These are phyloP conservation scores for Ceratonia siliqua DNA, from an alignment of 306 rosid genomes.

Conservation along the genomic window DNA sequence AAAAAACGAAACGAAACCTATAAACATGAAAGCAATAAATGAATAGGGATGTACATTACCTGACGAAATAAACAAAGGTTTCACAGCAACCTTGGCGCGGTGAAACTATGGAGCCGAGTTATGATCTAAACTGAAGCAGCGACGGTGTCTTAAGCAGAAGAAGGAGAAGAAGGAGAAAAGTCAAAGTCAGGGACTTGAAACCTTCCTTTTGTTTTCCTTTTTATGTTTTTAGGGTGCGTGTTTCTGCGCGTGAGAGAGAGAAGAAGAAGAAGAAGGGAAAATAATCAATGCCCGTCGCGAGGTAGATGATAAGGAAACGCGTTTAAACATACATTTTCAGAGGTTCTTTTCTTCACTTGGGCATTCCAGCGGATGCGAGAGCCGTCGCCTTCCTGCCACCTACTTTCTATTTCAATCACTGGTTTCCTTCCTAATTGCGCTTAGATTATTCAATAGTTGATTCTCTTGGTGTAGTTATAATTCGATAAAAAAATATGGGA, in stretches of 20 bases:
- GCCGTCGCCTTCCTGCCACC: background rate
- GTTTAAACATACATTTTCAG: background rate
- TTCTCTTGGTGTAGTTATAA: too few species aligned
- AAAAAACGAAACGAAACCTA: background rate
- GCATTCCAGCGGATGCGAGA: slow-evolving; percentile 2
- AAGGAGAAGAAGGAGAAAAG: slow-evolving; percentile 11
- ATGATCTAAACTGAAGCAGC: background rate
- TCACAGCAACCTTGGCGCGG: background rate
- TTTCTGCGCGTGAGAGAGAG: background rate
- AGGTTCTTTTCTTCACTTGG: slow-evolving; percentile 10
- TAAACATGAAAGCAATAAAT: slow-evolving; percentile 3
- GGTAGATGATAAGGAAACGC: slow-evolving; percentile 21
- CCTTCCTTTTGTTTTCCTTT: background rate
- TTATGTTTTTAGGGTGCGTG: background rate
- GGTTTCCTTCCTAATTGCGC: background rate
- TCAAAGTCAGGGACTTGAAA: slow-evolving; percentile 33
- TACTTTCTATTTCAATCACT: background rate
- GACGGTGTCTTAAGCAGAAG: background rate
- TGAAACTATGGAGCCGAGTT: background rate
- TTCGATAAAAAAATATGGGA: too few species aligned
- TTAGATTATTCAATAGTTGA: background rate
- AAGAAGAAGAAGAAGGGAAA: background rate
- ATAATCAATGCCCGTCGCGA: slow-evolving; percentile 3
- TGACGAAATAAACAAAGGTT: background rate
- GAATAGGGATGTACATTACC: background rate